Evolutionary conservation across 78 protist genomes (phyloP), one percentile per base, ranked within the genome.

Genomic region (Diacronema lutheri): DNA sequence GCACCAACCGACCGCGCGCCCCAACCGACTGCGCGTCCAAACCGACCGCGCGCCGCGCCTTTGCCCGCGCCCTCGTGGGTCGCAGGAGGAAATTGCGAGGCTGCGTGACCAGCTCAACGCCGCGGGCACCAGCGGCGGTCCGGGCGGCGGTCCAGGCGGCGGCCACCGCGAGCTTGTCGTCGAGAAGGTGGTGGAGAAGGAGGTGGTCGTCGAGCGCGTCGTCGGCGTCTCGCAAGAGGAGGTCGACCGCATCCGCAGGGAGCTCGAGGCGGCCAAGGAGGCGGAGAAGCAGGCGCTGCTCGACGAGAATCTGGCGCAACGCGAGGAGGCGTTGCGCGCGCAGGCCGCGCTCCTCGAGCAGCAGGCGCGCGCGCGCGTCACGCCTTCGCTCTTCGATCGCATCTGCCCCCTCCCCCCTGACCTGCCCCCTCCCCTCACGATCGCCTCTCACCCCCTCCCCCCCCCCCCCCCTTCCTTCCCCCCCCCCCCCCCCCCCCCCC

Each of bases 211-310:
- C 41, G 64, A 50, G 81, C 46, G 50, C 41, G 31, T n/a, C 37
- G 44, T 74, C 14, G 81, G n/a, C 60, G n/a, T n/a, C 25, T 21
- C n/a, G 10, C 41, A 80, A 31, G 64, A 83, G 83, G 62, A 80
- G 66, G 66, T 61, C 35, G 66, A 61, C 13, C 66, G 66, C 21
- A 61, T 61, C 29, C 11, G 11, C 16, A 3, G 25, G 5, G 56
- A 38, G 76, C 19, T 23, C 6, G 29, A 76, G 66, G 74, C 3
- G 33, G 35, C 69, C 65, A 19, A 35, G 29, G 37, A 69, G 64
- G 55, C 38, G 26, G 44, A 64, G 81, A 13, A 9, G 76, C 64
- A 40, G 88, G 80, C 68, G 69, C 66, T 44, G 61, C 9, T 16
- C 37, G 58, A 40, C 66, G 46, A 7, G 21, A 33, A 33, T 35